Base-by-base conservation (phyloP, 1,284 basidiomycete species). In the Grifola frondosa region DNA sequence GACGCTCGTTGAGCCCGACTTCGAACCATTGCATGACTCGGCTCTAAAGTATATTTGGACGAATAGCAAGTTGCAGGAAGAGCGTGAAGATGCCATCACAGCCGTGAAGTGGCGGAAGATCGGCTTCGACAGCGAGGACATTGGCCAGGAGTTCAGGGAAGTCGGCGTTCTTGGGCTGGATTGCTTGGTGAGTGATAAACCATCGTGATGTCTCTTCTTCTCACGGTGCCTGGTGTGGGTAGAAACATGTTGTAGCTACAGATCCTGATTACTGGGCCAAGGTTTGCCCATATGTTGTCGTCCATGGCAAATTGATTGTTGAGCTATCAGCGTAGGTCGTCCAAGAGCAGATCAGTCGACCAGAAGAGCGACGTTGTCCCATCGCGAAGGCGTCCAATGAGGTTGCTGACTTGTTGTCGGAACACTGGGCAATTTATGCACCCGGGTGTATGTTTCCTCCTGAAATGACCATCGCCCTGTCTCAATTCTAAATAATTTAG, bases 131-230 rank as follows among this genome's bases (percentile, higher is more conserved):
- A 80, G 77, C 9, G 94, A 96, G 64, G 84, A 88, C 56, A 72
- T 93, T 3, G 74, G 80, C 4, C 79, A 84, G 47, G 89, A 97
- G 65, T 97, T 97, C 63, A 74, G 74, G 19, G 81, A 86, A 52
- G 87, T 89, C 9, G 95, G 95, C 6, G 77, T 92, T 45, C 73
- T 96, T 40, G 93, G 93, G 6, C 66, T 97, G 46, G 85, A 94
- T 57, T 93, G 91, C 62, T 65, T 95, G 66, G 88, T 90, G 55
- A 46, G 79, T 69, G 13, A 25, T 35, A 30, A n/a, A n/a, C n/a
- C n/a, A n/a, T n/a, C n/a, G n/a, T n/a, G n/a, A n/a, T n/a, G n/a
- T n/a, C n/a, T n/a, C n/a, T n/a, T 37, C 4, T 8, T n/a, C 23
- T 43, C 20, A 24, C 17, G 33, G 17, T 29, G 19, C n/a, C 13